Conservation (phyloP, 2,329 filamentous ascomycete genomes). For the Diaporthe destruens region DNA sequence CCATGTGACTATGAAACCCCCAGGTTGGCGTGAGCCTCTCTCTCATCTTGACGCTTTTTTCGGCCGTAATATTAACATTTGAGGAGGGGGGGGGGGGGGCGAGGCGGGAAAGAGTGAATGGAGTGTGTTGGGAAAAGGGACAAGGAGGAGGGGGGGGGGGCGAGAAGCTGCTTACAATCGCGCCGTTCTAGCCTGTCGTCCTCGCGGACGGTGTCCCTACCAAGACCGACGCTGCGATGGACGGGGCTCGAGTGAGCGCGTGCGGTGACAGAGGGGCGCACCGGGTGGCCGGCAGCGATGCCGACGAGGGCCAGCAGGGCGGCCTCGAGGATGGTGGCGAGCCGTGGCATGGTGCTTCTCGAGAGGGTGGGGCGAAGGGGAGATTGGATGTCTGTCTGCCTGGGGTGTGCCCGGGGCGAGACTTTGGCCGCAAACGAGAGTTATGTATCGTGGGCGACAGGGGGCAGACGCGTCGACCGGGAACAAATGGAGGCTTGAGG, state of each 20-base stretch:
- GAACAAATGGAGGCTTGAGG: conserved; percentile 2
- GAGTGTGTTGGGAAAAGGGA: no score
- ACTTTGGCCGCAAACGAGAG: not conserved
- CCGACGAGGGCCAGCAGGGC: conserved; percentile 7
- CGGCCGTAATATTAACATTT: not conserved
- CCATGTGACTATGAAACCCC: conserved; percentile 28
- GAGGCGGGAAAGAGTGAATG: not conserved
- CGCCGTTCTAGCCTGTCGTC: conserved; percentile 35
- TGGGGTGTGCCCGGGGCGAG: not conserved
- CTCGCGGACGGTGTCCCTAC: conserved; percentile 32
- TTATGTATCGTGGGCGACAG: conserved; percentile 16
- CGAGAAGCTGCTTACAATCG: conserved; percentile 18
- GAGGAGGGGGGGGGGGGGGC: not conserved
- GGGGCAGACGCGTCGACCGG: conserved; percentile 3
- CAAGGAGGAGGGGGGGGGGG: no score
- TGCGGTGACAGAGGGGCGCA: not conserved
- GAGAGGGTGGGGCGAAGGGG: no score
- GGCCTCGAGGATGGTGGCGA: not conserved
- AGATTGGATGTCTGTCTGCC: not conserved
- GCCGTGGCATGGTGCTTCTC: conserved; percentile 16
- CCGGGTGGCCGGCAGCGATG: conserved; percentile 18
- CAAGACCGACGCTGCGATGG: conserved; percentile 32
- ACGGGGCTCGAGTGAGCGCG: not conserved
- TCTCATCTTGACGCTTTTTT: not conserved
- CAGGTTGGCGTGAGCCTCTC: not conserved